Evolutionary conservation across 306 rosid species (phyloP), one percentile per base, ranked within the genome.

Genomic region (Sphenostylis stenocarpa): DNA sequence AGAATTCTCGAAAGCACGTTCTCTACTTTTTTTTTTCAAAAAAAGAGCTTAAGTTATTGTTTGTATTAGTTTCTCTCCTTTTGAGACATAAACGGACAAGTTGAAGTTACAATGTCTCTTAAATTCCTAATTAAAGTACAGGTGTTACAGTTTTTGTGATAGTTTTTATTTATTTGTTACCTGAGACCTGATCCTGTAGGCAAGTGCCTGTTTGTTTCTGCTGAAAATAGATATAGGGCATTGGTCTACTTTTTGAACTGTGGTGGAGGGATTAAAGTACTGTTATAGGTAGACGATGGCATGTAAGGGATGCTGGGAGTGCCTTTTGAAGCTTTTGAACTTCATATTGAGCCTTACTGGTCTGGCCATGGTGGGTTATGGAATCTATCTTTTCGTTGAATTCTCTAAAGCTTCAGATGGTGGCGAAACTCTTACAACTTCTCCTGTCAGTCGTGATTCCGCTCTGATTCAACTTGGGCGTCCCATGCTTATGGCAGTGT

Each of bases 261-360:
- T 72, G 73, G 68, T 79, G 60, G 68, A 85, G 83, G 85, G 71
- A 76, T 84, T 79, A 48, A 61, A 78, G 75, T 70, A 78, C 12
- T 9, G 57, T 77, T 65, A 15, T 29, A 49, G 58, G 76, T 77
- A 63, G 79, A 86, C 65, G 86, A 93, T 95, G 99, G 90, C 97
- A 0, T 95, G 99, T 84, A 89, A 84, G 84, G 97, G 99, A 39
- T 95, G 85, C 79, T 95, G 93, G 84, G 97, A 86, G 86, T 95
- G 90, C 70, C 81, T 92, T 60, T 86, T 95, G 89, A 95, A 92
- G 90, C 86, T 95, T 78, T 85, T 95, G 60, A 95, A 95, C 90
- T 87, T 95, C 86, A 36, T 95, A 53, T 55, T 92, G 75, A 89
- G 89, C 64, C 76, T 95, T 52, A 76, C 81, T 84, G 97, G 97